phyloP scores from a whole-genome alignment of 108 stramenopile genomes.

The Nitzschia inconspicua region DNA sequence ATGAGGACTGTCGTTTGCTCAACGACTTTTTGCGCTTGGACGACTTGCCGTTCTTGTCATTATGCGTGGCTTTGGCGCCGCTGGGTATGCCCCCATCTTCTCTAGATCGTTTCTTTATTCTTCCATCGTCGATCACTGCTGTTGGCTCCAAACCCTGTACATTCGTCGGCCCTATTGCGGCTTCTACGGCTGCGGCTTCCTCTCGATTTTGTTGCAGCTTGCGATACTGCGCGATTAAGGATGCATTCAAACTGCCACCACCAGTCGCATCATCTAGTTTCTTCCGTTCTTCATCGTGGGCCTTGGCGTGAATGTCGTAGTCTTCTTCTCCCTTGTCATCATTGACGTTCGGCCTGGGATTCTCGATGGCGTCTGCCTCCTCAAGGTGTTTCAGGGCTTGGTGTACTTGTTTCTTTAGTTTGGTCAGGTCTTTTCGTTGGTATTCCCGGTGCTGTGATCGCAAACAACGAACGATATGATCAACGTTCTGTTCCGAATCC shows the following conservation, averaged over 20 bases:
- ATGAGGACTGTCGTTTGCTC: slow-evolving; percentile 34
- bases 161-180: background rate
- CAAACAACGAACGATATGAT: slow-evolving; percentile 32
- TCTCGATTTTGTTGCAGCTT: slow-evolving; percentile 45
- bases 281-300: slow-evolving; percentile 31
- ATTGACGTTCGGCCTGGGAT: background rate
- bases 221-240: slow-evolving; percentile 59
- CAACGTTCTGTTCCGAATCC: slow-evolving; percentile 15
- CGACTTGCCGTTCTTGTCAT: slow-evolving; percentile 1
- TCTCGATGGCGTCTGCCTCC: background rate
- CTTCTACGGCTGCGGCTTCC: slow-evolving; percentile 7
- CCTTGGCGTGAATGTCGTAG: slow-evolving; percentile 41
- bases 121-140: background rate
- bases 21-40: slow-evolving; percentile 3
- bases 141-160: background rate
- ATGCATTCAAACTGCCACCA: slow-evolving; percentile 65
- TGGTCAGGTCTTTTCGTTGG: slow-evolving; percentile 52
- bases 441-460: slow-evolving; percentile 65
- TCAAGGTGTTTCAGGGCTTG: slow-evolving; percentile 22
- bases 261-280: background rate
- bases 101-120: slow-evolving; percentile 1
- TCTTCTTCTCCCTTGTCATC: slow-evolving; percentile 26
- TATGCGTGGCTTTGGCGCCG: background rate
- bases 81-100: background rate
- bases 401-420: slow-evolving; percentile 50